Base-by-base conservation (phyloP, 2,329 filamentous ascomycete genomes). In the Chaetothyriales sp. region DNA sequence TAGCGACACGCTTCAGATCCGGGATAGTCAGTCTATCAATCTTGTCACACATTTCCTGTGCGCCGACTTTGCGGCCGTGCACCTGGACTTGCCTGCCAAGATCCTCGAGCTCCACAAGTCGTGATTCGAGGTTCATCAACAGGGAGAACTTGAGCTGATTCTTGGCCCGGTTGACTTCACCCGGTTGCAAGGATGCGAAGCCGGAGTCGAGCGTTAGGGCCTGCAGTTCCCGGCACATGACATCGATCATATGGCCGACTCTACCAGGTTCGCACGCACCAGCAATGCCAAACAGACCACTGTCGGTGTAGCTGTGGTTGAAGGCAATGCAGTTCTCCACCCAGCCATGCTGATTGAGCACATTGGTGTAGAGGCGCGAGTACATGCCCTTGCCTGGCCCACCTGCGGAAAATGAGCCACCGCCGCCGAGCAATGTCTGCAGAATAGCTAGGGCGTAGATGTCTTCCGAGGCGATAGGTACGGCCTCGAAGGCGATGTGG, bases 361-460 rank as follows among this genome's bases (percentile, higher is more conserved):
- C 90, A 65, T 95, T 95, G 56, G 89, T 96, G 74, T 95, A 98
- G 7, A 98, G 79, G 10, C 92, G 84, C 39, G 86, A 94, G 74
- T 96, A 96, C 92, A 98, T 98, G 66, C 92, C 92, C 73, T 98
- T 98, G 49, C 92, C 92, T 3, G 92, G 92, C 0, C 92, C 92
- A 61, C 92, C 92, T 49, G 92, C 92, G 15, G 86, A 94, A 73
- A 98, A 98, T 51, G 89, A 95, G 20, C 92, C 92, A 47, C 92
- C 92, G 46, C 92, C 92, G 52, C 92, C 92, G 32, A 98, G 85
- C 8, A 98, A 83, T 1, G 88, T 96, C 68, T 96, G 93, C 1
- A 98, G 76, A 0, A 90, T 95, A 5, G 92, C 92, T 44, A 96
- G 81, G 18, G 92, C 89, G 70, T 96, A 98, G 62, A 98, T 95